A percentile compares a stretch with the other conserved stretches of the same genome.
These are phyloP conservation scores for Salix caprea DNA, from an alignment of 345 rosid species.

Conservation along the genomic window DNA sequence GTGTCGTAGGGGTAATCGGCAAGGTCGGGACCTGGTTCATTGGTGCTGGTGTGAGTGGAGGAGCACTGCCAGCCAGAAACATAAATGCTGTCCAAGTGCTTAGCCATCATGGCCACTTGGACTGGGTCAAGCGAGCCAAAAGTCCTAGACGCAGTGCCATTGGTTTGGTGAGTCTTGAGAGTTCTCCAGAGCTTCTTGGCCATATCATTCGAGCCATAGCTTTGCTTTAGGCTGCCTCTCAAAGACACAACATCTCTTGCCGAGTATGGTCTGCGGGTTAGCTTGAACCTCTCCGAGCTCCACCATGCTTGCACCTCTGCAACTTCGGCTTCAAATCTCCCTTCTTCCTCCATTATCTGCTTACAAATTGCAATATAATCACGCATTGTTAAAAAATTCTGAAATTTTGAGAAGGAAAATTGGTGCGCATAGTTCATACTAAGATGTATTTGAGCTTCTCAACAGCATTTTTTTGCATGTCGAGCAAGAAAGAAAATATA, in stretches of 20 bases:
- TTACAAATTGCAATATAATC: background rate
- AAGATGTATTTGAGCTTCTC: background rate
- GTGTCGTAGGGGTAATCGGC: constrained; percentile 96
- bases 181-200: constrained; percentile 89
- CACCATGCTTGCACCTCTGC: constrained; percentile 97
- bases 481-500: background rate
- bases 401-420: too few species aligned
- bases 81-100: constrained; percentile 76
- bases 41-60: constrained; percentile 86
- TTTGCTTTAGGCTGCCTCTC: constrained; percentile 71
- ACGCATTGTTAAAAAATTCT: background rate
- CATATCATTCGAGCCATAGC: constrained; percentile 83
- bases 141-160: constrained; percentile 87
- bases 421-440: background rate
- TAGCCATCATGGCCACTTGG: constrained; percentile 97
- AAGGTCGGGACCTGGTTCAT: constrained; percentile 97
- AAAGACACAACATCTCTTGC: constrained; percentile 86
- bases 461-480: background rate
- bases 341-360: constrained; percentile 92
- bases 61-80: constrained; percentile 99
- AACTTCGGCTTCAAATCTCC: constrained; percentile 80
- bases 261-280: constrained; percentile 70
- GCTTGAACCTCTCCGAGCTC: constrained; percentile 95
- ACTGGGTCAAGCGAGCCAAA: constrained; percentile 94
- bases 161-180: constrained; percentile 82